Percentiles rank a stretch among this genome's conserved stretches.
Conservation (phyloP, 495 filamentous ascomycete species). For the Cercophora scortea region DNA sequence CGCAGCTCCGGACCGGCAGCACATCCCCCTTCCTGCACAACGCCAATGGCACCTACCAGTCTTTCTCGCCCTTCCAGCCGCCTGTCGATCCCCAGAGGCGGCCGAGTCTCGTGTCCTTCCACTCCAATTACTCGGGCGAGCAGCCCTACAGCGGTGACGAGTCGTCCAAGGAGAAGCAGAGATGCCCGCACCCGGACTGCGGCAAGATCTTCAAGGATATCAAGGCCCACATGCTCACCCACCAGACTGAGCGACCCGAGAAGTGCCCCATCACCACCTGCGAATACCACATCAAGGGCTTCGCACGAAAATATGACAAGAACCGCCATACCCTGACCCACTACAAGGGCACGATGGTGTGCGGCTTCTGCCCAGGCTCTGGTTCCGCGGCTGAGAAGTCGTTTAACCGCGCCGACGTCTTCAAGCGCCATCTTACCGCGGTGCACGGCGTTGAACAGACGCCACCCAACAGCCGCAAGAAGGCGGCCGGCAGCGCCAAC, state of each 20-base stretch:
- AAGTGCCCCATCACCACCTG: slow-evolving; percentile 95
- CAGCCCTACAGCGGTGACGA: slow-evolving; percentile 51
- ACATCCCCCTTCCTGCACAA: slow-evolving; percentile 37
- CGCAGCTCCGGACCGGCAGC: slow-evolving; percentile 36
- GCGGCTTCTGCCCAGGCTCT: slow-evolving; percentile 91
- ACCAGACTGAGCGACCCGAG: slow-evolving; percentile 87
- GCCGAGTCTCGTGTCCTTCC: slow-evolving; percentile 23
- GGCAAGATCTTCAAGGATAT: slow-evolving; percentile 86
- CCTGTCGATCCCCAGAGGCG: slow-evolving; percentile 32
- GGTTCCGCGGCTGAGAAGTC: slow-evolving; percentile 94
- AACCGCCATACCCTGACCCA: slow-evolving; percentile 95
- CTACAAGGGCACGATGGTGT: slow-evolving; percentile 99
- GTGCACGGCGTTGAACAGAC: slow-evolving; percentile 95
- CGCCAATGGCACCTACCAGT: slow-evolving; percentile 18
- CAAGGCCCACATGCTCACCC: slow-evolving; percentile 94
- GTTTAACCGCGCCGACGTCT: slow-evolving; percentile 97
- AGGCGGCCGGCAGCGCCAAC: slow-evolving; percentile 33
- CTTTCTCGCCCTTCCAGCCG: slow-evolving; percentile 71
- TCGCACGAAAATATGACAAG: slow-evolving; percentile 97
- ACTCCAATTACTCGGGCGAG: slow-evolving; percentile 27
- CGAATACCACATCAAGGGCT: slow-evolving; percentile 94
- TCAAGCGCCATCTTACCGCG: slow-evolving; percentile 93
- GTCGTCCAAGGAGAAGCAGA: slow-evolving; percentile 58
- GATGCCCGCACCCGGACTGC: slow-evolving; percentile 78
- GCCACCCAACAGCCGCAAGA: slow-evolving; percentile 91